Percentiles rank a stretch among this genome's conserved stretches.
phyloP scores from a whole-genome alignment of 2,329 filamentous ascomycete species.

The Aaosphaeria pasadenensis region DNA sequence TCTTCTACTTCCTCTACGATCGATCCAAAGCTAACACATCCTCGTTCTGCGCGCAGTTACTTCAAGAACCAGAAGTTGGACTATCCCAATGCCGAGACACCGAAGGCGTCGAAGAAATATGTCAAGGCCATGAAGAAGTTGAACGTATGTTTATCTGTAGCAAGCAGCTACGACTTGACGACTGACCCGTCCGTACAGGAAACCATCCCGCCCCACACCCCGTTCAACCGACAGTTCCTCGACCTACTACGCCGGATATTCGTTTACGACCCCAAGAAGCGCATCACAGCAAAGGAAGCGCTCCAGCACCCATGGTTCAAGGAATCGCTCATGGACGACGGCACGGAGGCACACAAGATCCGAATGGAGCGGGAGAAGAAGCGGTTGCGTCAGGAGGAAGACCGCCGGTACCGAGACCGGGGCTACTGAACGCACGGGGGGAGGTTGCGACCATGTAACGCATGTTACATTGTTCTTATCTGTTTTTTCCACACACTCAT shows the following conservation, averaged over 20 bases:
- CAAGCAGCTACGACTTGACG: not conserved
- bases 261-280: conserved; percentile 63
- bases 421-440: conserved; percentile 10
- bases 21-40: not conserved
- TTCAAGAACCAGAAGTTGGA: conserved; percentile 58
- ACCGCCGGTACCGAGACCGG: conserved; percentile 22
- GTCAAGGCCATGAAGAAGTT: conserved; percentile 67
- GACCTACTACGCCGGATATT: conserved; percentile 63
- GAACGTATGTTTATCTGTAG: conserved; percentile 42
- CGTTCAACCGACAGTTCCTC: conserved; percentile 62
- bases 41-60: conserved; percentile 39
- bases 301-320: conserved; percentile 67
- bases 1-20: conserved; percentile 5
- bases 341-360: conserved; percentile 62
- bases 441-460: not conserved
- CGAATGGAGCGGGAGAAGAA: conserved; percentile 43
- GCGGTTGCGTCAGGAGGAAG: conserved; percentile 27
- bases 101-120: conserved; percentile 62
- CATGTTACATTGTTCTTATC: too few relatives aligned
- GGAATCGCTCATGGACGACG: conserved; percentile 62
- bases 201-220: conserved; percentile 58
- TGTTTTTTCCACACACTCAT: too few relatives aligned
- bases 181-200: conserved; percentile 44
- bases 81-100: conserved; percentile 62
- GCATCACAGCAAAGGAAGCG: conserved; percentile 63